Base-by-base conservation (phyloP, 225 moss, liverwort and hornwort genomes). In the Ulota crispa region DNA sequence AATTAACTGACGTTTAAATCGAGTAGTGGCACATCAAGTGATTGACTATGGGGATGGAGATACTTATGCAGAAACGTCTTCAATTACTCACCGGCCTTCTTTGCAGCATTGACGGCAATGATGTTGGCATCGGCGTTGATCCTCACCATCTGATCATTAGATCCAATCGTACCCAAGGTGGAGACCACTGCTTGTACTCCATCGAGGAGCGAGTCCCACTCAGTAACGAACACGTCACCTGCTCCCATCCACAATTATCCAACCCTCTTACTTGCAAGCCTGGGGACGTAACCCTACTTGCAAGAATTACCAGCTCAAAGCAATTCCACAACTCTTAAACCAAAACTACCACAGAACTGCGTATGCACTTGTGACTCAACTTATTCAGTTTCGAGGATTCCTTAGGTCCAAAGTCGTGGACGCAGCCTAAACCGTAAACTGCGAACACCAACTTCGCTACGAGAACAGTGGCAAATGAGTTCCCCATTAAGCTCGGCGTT, bases 41-140 rank as follows among this genome's bases (percentile, higher is more conserved):
- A 24, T n/a, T 53, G 47, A 24, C n/a, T 34, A 6, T 16, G 18
- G 32, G 16, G 31, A 37, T 15, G 39, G 57, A 59, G 27, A 70
- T 42, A 59, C 3, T 4, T 36, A 26, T 12, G 77, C 11, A 61
- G 19, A 57, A 14, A 62, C 34, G 1, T 26, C 67, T 23, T n/a
- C 18, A 47, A 64, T 28, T 21, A 67, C 83, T 77, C 64, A 97
- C 95, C 95, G 73, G 94, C 95, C 60, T 83, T 87, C 69, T 81
- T 88, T 59, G 98, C 94, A 81, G 94, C 98, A 62, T 94, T 89
- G 18, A 95, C 91, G 62, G 95, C 93, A 71, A 91, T 68, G 70
- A 99, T 84, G 62, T 99, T 99, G 14, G 95, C 95, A 73, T 95
- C 94, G 12, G 94, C 98, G 39, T 99, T 99, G 45, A 96, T 63